These are phyloP conservation scores for Phtheirospermum japonicum DNA, from an alignment of 257 asterid genomes.

Conservation along the genomic window DNA sequence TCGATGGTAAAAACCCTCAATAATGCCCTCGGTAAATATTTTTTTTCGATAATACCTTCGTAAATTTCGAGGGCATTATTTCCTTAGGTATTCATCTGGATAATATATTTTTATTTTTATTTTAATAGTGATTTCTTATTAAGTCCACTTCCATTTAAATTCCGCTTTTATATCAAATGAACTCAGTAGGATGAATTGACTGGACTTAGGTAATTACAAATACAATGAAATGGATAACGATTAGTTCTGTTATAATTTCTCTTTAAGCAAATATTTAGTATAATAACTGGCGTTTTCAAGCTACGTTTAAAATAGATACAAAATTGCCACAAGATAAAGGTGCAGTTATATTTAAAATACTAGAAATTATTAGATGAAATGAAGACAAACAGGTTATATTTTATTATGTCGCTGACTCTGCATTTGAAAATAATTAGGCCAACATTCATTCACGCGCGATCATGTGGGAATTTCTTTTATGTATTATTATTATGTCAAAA, in stretches of 20 bases:
- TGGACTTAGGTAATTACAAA: not conserved
- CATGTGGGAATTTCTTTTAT: too few relatives aligned
- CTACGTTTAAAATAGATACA: not conserved
- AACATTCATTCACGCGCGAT: not conserved
- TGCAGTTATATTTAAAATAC: not conserved
- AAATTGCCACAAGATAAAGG: conserved; percentile 18
- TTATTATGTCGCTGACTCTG: too few relatives aligned
- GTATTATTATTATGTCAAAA: too few relatives aligned
- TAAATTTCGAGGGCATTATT: too few relatives aligned
- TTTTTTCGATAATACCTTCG: too few relatives aligned
- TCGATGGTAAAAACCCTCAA: too few relatives aligned
- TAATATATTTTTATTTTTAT: too few relatives aligned
- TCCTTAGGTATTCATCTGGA: too few relatives aligned
- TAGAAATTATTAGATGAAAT: not conserved
- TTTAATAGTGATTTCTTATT: not conserved
- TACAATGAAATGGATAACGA: too few relatives aligned
- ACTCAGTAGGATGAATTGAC: not conserved
- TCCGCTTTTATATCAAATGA: conserved; percentile 2
- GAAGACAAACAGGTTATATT: not conserved
- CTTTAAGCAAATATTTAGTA: not conserved
- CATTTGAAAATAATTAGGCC: too few relatives aligned
- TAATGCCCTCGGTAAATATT: too few relatives aligned
- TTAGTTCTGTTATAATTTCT: not conserved
- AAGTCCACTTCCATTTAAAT: not conserved
- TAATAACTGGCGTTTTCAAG: not conserved